Base-by-base conservation (phyloP, 2,329 filamentous ascomycete genomes). In the Biscogniauxia sp. region DNA sequence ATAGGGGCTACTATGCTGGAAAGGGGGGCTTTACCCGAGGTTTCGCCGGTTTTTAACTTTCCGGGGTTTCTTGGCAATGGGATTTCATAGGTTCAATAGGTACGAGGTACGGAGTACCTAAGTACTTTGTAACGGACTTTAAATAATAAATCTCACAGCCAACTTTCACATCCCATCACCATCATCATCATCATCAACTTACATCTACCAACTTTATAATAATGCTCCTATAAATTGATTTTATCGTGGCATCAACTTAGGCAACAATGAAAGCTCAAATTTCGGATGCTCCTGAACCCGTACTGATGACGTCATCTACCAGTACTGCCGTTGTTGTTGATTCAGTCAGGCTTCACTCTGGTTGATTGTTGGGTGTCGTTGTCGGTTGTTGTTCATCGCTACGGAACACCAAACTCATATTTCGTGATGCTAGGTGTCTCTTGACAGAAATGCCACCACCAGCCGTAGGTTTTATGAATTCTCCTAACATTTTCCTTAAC, bases 381-480 rank as follows among this genome's bases (percentile, higher is more conserved):
- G n/a, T 26, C 19, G 45, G 51, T 20, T 23, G 13, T n/a, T 20
- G 11, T 20, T 50, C 45, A 57, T n/a, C 50, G 45, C 15, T 13
- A 20, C 20, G 19, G 28, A 26, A 54, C 17, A 9, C 20, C 23
- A 54, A 13, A 17, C 19, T 26, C 52, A 37, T 9, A 65, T 58
- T 52, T 17, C 50, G 55, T 54, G 28, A 64, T 63, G 60, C 32
- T 5, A 28, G 51, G 54, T 57, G 17, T 20, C 13, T 50, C 6
- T 55, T 50, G 17, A 20, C 54, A 50, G 37, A 19, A 53, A 50
- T 54, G 58, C 68, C 68, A 20, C 69, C 65, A 53, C 69, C 69
- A 2, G 67, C 66, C 54, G 69, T 71, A 66, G 26, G 68, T 66
- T 32, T 25, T 25, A 55, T 53, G 13, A 41, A 53, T 17, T 7